A percentile compares a stretch with the other conserved stretches of the same genome.
Evolutionary conservation across 306 rosid genomes (phyloP).

Genomic region (Cotoneaster glaucophyllus): DNA sequence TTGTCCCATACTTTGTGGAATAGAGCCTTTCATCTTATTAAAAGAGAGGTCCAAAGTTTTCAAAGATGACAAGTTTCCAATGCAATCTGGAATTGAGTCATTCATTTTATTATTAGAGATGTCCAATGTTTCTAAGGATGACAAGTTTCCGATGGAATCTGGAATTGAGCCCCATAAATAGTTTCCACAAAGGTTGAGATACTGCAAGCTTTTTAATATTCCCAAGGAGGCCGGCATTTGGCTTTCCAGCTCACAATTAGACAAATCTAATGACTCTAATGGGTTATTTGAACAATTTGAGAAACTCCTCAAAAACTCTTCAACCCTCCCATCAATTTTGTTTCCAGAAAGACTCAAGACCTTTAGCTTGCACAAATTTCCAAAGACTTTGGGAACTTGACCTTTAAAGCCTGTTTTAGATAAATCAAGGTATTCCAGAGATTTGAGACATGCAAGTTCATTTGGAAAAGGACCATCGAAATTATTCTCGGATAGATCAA

Average conservation of each 20-base stretch:
- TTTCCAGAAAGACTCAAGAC: background rate
- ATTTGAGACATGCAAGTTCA: background rate
- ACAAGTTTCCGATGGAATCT: too few species aligned
- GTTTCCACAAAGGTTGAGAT: background rate
- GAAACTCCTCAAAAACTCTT: background rate
- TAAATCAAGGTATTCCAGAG: background rate
- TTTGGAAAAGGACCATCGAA: background rate
- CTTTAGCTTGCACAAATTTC: background rate
- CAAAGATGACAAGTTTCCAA: constrained; percentile 21
- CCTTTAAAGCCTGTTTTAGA: accelerated
- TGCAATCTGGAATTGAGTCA: constrained; percentile 17
- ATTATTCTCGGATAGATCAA: accelerated
- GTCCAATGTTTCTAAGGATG: too few species aligned
- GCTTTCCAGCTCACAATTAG: background rate
- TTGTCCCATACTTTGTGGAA: constrained; percentile 35
- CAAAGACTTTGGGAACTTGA: background rate
- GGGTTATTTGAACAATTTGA: constrained; percentile 5
- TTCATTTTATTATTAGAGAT: too few species aligned
- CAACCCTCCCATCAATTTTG: background rate
- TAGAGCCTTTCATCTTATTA: constrained; percentile 24
- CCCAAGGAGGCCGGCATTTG: background rate
- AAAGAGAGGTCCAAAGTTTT: background rate
- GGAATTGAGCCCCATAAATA: background rate
- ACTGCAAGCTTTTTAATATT: background rate
- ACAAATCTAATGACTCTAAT: constrained; percentile 8